Evolutionary conservation across 179 eudicot genomes (phyloP).

Genomic region (Camellia oleifera): DNA sequence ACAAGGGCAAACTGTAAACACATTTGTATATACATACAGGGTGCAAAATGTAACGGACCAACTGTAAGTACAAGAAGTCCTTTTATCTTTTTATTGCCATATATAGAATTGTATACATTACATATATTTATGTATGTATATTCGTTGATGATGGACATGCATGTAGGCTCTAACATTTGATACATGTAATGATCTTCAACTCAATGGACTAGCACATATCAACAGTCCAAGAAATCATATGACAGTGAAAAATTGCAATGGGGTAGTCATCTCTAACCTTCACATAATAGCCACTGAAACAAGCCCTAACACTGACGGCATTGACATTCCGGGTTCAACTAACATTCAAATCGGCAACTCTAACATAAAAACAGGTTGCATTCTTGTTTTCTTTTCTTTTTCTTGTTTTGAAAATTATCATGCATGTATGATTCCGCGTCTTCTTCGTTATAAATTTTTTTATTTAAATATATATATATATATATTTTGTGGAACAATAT

Average conservation of each 20-base stretch:
- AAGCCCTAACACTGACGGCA: constrained; percentile 76
- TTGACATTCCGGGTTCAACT: constrained; percentile 40
- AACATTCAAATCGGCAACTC: constrained; percentile 33
- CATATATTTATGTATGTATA: no score
- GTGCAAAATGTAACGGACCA: constrained; percentile 36
- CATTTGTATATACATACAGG: constrained; percentile 28
- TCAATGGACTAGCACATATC: constrained; percentile 46
- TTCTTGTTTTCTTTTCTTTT: background rate
- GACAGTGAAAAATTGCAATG: constrained; percentile 24
- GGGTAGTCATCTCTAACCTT: constrained; percentile 35
- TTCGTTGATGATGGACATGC: constrained; percentile 1
- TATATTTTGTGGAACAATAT: no score
- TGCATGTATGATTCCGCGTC: no score
- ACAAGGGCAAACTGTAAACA: background rate
- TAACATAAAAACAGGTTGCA: constrained; percentile 51
- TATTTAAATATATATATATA: background rate
- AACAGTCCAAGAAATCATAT: constrained; percentile 54
- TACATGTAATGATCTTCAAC: constrained; percentile 34
- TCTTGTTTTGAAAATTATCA: background rate
- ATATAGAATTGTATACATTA: background rate
- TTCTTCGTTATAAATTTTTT: background rate
- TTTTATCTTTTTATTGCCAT: background rate
- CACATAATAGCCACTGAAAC: constrained; percentile 44
- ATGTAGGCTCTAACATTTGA: constrained; percentile 44
- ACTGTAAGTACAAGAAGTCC: constrained; percentile 27